Base-by-base conservation (phyloP, 1,284 basidiomycete species). In the Pseudozyma pruni region DNA sequence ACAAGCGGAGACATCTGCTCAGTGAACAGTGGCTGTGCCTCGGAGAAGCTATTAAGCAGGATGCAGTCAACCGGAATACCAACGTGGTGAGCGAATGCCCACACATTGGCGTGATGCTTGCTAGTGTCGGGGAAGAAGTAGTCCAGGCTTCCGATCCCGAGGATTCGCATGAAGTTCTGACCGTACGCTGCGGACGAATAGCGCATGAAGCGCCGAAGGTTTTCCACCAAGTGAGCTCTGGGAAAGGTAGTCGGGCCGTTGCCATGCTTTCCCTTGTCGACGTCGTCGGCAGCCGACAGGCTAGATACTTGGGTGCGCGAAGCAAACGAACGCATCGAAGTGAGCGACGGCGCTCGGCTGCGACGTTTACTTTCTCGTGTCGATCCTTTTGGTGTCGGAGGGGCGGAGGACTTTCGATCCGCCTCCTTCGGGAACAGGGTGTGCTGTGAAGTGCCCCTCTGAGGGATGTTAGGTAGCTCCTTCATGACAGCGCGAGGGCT, bases 141-240 rank as follows among this genome's bases (percentile, higher is more conserved):
- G 49, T 85, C 83, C 4, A 76, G 68, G 20, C 78, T 76, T 19
- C 85, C 85, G 43, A 86, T 78, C 1, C 85, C 85, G 4, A 86
- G 73, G 34, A 86, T 84, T 13, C 85, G 75, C 52, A 86, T 75
- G 55, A 86, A 86, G 52, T 73, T 81, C 66, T 75, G 74, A 17
- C 76, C 76, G 41, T 78, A 78, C 2, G 75, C 64, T 8, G 76
- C 76, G n/a, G 72, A 75, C 3, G 76, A 72, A 70, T 85, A 86
- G 17, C 84, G 77, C 81, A 85, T 85, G 64, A 86, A 86, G 4
- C 83, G 79, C 52, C 85, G 83, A 39, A 86, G 79, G 54, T 86
- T 86, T 43, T 76, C 75, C 38, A 85, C 81, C 16, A 86, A 71
- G 35, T 84, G 82, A 16, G 82, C 80, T 29, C 80, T 78, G 1